Percentiles rank a stretch among this genome's conserved stretches.
These are phyloP conservation scores for Cryptococcus sp. DNA, from an alignment of 1,284 basidiomycete genomes.

Conservation along the genomic window DNA sequence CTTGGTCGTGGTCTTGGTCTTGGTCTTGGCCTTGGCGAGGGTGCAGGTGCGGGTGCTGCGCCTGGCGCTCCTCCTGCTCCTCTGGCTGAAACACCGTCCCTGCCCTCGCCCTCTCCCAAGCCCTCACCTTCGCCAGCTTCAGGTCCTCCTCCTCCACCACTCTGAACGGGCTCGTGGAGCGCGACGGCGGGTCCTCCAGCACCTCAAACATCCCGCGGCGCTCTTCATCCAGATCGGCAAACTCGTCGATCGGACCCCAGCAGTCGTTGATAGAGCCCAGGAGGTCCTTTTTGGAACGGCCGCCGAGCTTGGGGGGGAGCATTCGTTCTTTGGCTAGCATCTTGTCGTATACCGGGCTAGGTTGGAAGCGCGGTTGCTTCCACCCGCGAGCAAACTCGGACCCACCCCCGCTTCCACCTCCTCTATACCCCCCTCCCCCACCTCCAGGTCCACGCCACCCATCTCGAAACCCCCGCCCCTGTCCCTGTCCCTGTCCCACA, in stretches of 20 bases:
- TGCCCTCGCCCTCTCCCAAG: slow-evolving; percentile 12
- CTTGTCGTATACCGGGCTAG: slow-evolving; percentile 7
- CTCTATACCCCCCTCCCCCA: no score
- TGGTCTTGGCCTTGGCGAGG: neutral
- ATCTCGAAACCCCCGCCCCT: no score
- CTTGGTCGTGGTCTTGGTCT: no score
- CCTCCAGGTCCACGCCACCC: no score
- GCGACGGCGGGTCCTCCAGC: slow-evolving; percentile 26
- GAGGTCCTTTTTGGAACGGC: slow-evolving; percentile 34
- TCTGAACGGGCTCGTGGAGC: slow-evolving; percentile 24
- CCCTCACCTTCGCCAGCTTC: slow-evolving; percentile 6
- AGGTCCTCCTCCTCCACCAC: slow-evolving; percentile 1
- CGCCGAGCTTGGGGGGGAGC: slow-evolving; percentile 30
- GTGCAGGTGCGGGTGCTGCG: neutral
- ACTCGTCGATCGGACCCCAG: slow-evolving; percentile 24
- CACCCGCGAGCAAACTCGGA: slow-evolving; percentile 3
- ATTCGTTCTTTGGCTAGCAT: slow-evolving; percentile 16
- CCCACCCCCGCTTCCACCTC: neutral
- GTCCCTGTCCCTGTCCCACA: no score
- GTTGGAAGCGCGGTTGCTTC: slow-evolving; percentile 9
- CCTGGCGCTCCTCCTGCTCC: neutral
- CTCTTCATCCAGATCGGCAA: neutral
- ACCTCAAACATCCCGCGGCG: slow-evolving; percentile 31
- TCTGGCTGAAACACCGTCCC: slow-evolving; percentile 12
- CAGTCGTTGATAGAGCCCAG: slow-evolving; percentile 36